These are phyloP conservation scores for Penicillium bovifimosum DNA, from an alignment of 495 filamentous ascomycete species.

Conservation along the genomic window DNA sequence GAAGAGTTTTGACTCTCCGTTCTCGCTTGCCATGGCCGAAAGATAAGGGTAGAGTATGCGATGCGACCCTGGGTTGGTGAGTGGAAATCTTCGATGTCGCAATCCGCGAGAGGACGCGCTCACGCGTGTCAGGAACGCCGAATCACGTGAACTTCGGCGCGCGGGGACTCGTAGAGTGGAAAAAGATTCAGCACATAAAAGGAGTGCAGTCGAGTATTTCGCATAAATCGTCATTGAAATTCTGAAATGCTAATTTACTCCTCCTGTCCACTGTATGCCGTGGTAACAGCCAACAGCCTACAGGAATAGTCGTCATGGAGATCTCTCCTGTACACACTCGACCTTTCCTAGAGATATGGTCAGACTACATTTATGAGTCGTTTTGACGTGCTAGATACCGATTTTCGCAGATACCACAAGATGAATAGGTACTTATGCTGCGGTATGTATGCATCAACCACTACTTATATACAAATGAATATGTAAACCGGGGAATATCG, in stretches of 20 bases:
- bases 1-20: slow-evolving; percentile 35
- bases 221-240: no score
- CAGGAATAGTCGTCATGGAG: no score
- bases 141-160: background rate
- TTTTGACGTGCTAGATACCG: background rate
- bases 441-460: background rate
- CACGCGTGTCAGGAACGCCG: slow-evolving; percentile 4
- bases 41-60: background rate
- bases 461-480: background rate
- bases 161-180: background rate
- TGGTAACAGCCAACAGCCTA: no score
- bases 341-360: no score
- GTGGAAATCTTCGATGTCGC: background rate
- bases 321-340: no score
- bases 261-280: no score
- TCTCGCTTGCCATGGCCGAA: slow-evolving; percentile 26
- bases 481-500: background rate
- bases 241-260: no score
- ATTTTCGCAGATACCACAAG: background rate
- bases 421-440: background rate
- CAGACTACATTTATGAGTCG: no score
- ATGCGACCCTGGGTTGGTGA: background rate
- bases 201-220: no score
- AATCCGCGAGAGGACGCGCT: slow-evolving; percentile 3
- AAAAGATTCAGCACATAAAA: background rate